Base-by-base conservation (phyloP, 129 eudicot species). In the Escallonia herrerae region DNA sequence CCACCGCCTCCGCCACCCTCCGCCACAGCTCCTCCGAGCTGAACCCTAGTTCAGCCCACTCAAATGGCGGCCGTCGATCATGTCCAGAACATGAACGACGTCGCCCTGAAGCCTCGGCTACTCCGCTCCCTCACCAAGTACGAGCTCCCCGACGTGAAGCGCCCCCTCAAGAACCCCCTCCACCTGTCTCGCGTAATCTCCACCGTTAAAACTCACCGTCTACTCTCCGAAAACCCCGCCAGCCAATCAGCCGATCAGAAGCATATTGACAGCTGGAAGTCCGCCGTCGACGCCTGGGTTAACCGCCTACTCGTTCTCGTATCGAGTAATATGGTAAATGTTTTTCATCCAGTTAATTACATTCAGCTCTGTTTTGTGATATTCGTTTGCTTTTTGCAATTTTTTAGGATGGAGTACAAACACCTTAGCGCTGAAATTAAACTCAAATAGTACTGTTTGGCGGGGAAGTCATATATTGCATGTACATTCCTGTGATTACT, bases 281-380 rank as follows among this genome's bases (percentile, higher is more conserved):
- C 95, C 1, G 86, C 95, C 33, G 78, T 89, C 33, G 96, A 93
- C 72, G 65, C 74, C 1, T 93, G 99, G 96, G 58, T 89, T 63
- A 64, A 82, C 40, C 91, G 90, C 7, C 38, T 93, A 53, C 72
- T 86, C 62, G 37, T 77, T 58, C 87, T 93, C 3, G 77, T 82
- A 37, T 75, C 84, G 13, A 71, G 79, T 52, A 72, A 76, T 63
- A 72, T 67, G 99, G 99, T 93, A 70, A 70, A 40, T 15, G 33
- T 22, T 22, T 22, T 22, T 22, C 33, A 22, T 22, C 33, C 33
- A 22, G 33, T 22, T 22, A 1, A 22, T 22, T 22, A 22, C 33
- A 22, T 1, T 22, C 33, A 22, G 33, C 33, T 22, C 33, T 22
- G 33, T 22, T 22, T 22, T 22, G 33, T 22, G 33, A 22, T 22